phyloP scores from a whole-genome alignment of 202 grass and related monocot genomes.

The Eragrostis tef region DNA sequence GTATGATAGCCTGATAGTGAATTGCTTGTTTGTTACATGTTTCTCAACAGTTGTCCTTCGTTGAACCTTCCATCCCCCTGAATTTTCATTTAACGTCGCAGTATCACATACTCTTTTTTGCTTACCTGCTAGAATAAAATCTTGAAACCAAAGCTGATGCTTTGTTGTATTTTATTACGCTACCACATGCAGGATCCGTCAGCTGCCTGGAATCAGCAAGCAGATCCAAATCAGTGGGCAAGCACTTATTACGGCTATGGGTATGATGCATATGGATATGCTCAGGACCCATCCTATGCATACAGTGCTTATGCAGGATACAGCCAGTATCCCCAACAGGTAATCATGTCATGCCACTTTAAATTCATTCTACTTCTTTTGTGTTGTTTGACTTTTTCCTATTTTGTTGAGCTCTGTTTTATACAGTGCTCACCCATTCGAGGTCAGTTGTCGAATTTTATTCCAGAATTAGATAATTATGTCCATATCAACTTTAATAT shows the following conservation, averaged over 20 bases:
- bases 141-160: slow-evolving; percentile 37
- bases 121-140: slow-evolving; percentile 24
- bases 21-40: slow-evolving; percentile 31
- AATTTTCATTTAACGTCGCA: slow-evolving; percentile 10
- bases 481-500: slow-evolving; percentile 16
- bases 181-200: slow-evolving; percentile 70
- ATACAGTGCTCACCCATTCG: slow-evolving; percentile 14
- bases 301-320: slow-evolving; percentile 94
- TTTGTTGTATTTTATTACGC: slow-evolving; percentile 35
- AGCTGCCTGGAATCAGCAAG: slow-evolving; percentile 78
- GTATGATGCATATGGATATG: slow-evolving; percentile 92
- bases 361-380: not conserved
- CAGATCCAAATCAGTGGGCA: slow-evolving; percentile 94
- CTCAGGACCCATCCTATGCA: slow-evolving; percentile 92
- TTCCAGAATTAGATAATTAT: slow-evolving; percentile 18
- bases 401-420: not conserved
- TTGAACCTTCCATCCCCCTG: not conserved
- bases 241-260: slow-evolving; percentile 84
- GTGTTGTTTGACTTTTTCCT: not conserved
- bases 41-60: not conserved
- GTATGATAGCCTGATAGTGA: slow-evolving; percentile 11
- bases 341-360: slow-evolving; percentile 40
- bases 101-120: slow-evolving; percentile 11
- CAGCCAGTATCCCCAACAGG: slow-evolving; percentile 89
- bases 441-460: slow-evolving; percentile 23